Percentiles rank a stretch among this genome's conserved stretches.
Evolutionary conservation across 139 green algal genomes (phyloP).

Genomic region (Micromonas pusilla): DNA sequence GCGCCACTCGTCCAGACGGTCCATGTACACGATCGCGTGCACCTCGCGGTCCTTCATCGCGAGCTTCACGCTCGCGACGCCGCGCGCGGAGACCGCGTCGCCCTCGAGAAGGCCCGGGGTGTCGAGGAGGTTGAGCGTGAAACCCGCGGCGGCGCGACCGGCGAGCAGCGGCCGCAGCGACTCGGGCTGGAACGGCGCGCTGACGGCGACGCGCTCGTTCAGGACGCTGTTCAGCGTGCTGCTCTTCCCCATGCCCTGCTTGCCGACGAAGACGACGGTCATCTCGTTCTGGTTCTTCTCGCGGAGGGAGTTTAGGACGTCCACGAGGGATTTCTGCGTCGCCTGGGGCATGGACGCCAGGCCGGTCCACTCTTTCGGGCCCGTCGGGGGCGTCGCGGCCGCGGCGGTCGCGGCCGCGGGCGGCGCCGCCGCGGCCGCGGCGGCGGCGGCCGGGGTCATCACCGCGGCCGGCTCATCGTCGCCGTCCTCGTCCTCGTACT

Average conservation of each 20-base stretch:
- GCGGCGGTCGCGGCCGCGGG: background rate
- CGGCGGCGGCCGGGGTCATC: too few species aligned
- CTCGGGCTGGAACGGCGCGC: conserved; percentile 50
- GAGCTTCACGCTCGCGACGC: conserved; percentile 26
- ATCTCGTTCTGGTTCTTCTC: conserved; percentile 43
- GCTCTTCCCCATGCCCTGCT: conserved; percentile 63
- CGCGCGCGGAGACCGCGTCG: conserved; percentile 44
- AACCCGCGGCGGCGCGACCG: conserved; percentile 44
- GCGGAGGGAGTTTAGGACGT: conserved; percentile 33
- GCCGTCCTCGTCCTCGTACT: background rate
- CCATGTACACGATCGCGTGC: conserved; percentile 63
- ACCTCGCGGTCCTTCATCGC: conserved; percentile 40
- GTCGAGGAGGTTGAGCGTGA: conserved; percentile 64
- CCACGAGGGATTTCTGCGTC: conserved; percentile 45
- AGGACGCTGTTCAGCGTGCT: conserved; percentile 61
- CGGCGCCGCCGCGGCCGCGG: too few species aligned
- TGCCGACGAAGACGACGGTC: conserved; percentile 62
- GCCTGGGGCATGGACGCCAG: conserved; percentile 38
- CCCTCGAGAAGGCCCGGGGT: conserved; percentile 62
- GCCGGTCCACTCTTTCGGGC: conserved; percentile 25
- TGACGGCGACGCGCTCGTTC: conserved; percentile 44
- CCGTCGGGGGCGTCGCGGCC: background rate
- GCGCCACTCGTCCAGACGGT: conserved; percentile 62
- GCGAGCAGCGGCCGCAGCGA: conserved; percentile 35
- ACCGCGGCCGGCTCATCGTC: too few species aligned